Base-by-base conservation (phyloP, 495 filamentous ascomycete genomes). In the Hypoxylon rickii region DNA sequence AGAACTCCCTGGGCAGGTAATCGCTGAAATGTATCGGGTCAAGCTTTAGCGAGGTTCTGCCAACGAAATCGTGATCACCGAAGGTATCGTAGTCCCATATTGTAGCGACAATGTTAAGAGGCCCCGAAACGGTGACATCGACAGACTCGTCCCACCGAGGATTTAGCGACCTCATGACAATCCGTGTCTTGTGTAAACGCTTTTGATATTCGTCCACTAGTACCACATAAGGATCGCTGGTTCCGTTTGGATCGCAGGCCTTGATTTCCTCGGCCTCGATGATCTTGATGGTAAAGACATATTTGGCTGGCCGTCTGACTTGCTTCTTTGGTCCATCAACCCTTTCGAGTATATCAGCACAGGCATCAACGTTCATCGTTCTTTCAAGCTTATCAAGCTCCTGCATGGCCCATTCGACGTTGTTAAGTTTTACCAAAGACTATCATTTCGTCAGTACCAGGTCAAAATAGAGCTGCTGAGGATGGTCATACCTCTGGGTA, bases 21-120 rank as follows among this genome's bases (percentile, higher is more conserved):
- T 99, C 94, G 51, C 92, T 86, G 72, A 99, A 99, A 74, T 96
- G 90, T 22, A 88, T 78, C 7, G 94, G 94, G 59, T 99, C 94
- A 15, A 99, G 78, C 70, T 99, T 99, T 50, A 97, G 79, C 6
- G 89, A 95, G 8, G 94, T 96, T 44, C 94, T 84, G 10, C 94
- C 94, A 32, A 97, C 90, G 65, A 94, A 97, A 65, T 99, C 95
- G 56, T 99, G 94, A 65, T 99, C 95, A 34, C 95, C 94, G 49
- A 99, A 84, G 11, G 90, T 87, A 75, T 99, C 95, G 85, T 92
- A 95, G 73, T 99, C 95, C 95, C 95, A 99, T 19, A 97, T 88
- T 1, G 94, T 99, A 18, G 92, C 92, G 58, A 97, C 94, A 62
- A 99, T 86, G 62, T 96, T 96, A 33, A 97, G 76, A 26, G 93